These are phyloP conservation scores for Diaporthe longicolla DNA, from an alignment of 2,329 filamentous ascomycete species.

Conservation along the genomic window DNA sequence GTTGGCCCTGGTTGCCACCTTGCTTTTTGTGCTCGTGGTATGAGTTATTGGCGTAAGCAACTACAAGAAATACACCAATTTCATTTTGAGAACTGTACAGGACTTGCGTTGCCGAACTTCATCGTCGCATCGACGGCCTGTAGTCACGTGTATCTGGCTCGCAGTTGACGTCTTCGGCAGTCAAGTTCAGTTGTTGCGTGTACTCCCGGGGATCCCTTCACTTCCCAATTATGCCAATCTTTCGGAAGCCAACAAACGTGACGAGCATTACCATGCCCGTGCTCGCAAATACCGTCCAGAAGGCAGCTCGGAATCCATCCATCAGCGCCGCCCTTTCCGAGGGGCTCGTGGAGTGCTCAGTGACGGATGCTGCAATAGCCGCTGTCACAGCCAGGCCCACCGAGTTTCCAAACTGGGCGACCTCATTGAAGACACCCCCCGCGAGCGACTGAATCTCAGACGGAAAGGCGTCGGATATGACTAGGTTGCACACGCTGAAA, in stretches of 20 bases:
- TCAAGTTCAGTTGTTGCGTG: not conserved
- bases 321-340: conserved; percentile 55
- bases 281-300: conserved; percentile 66
- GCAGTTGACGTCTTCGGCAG: not conserved
- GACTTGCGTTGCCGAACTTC: no score
- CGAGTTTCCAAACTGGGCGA: conserved; percentile 69
- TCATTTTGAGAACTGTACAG: no score
- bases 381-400: conserved; percentile 66
- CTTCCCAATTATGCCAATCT: conserved; percentile 40
- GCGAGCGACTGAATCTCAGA: conserved; percentile 69
- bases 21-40: not conserved
- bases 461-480: conserved; percentile 69
- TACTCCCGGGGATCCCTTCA: not conserved
- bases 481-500: conserved; percentile 68
- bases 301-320: conserved; percentile 65
- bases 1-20: not conserved
- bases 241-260: conserved; percentile 59
- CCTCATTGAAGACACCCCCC: conserved; percentile 72
- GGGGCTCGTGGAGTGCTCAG: conserved; percentile 52
- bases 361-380: conserved; percentile 62
- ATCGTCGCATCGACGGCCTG: not conserved
- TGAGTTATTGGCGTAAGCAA: not conserved
- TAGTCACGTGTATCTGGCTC: no score
- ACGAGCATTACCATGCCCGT: conserved; percentile 57
- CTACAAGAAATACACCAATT: not conserved